Conservation (phyloP, 306 rosid genomes). For the Alnus glutinosa region DNA sequence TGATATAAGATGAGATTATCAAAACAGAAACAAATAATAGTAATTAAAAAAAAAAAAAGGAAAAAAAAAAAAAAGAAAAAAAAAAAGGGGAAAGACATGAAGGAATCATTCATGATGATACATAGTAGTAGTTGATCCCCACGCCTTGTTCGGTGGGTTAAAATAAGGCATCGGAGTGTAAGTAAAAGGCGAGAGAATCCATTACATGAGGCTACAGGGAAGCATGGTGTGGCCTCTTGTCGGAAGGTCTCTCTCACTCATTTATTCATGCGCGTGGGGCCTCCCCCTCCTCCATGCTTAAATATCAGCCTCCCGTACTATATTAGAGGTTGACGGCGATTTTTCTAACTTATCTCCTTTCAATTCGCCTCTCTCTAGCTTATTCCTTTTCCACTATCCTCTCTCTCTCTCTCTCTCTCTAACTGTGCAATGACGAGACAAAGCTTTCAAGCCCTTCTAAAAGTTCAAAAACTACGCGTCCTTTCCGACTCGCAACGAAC, state of each 20-base stretch:
- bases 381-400: not conserved
- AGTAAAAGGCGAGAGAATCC: not conserved
- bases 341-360: constrained; percentile 63
- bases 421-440: constrained; percentile 61
- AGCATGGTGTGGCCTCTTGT: constrained; percentile 24
- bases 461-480: constrained; percentile 65
- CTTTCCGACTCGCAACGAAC: constrained; percentile 54
- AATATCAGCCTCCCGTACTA: constrained; percentile 53
- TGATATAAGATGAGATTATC: no score
- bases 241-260: constrained; percentile 28
- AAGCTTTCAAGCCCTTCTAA: constrained; percentile 51
- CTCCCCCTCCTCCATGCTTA: constrained; percentile 33
- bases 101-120: not conserved
- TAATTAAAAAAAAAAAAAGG: not conserved
- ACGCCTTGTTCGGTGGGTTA: not conserved
- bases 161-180: not conserved
- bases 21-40: not conserved
- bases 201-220: constrained; percentile 6
- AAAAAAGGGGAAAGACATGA: not conserved
- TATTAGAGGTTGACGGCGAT: constrained; percentile 47
- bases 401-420: constrained; percentile 15
- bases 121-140: not conserved
- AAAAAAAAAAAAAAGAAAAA: not conserved
- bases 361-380: constrained; percentile 4
- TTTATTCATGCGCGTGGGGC: constrained; percentile 54